Conservation (phyloP, 768 basidiomycete species). For the Dioszegia hungarica region DNA sequence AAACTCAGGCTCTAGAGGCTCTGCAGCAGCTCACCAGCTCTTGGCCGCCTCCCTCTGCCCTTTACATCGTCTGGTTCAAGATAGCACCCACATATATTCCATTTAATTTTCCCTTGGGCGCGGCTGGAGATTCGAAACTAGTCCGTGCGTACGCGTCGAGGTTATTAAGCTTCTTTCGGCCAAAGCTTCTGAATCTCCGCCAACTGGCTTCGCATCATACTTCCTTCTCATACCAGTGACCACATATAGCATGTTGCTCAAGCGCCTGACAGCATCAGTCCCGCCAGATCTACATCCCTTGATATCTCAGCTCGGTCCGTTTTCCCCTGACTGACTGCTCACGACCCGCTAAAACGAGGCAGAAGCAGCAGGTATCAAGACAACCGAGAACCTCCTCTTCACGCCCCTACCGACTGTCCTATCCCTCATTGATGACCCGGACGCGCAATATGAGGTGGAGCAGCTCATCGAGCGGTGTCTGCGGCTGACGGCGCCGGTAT, state of each 20-base stretch:
- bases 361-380: slow-evolving; percentile 33
- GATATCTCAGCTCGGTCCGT: slow-evolving; percentile 28
- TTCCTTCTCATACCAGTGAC: background rate
- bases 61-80: too few species aligned
- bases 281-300: slow-evolving; percentile 20
- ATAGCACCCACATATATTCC: too few species aligned
- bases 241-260: slow-evolving; percentile 29
- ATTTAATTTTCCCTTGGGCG: too few species aligned
- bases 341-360: background rate
- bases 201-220: too few species aligned
- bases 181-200: too few species aligned
- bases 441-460: slow-evolving; percentile 11
- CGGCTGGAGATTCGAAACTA: too few species aligned
- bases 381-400: slow-evolving; percentile 38
- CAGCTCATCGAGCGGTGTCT: slow-evolving; percentile 19
- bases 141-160: too few species aligned
- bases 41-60: too few species aligned
- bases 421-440: slow-evolving; percentile 1
- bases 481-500: slow-evolving; percentile 11
- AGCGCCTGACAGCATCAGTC: slow-evolving; percentile 17
- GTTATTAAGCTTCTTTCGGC: too few species aligned
- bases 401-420: slow-evolving; percentile 17
- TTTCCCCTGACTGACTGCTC: too few species aligned
- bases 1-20: too few species aligned
- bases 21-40: too few species aligned